A percentile compares a stretch with the other conserved stretches of the same genome.
phyloP scores from a whole-genome alignment of 2,329 filamentous ascomycete genomes.

The Tolypocladium tropicale region DNA sequence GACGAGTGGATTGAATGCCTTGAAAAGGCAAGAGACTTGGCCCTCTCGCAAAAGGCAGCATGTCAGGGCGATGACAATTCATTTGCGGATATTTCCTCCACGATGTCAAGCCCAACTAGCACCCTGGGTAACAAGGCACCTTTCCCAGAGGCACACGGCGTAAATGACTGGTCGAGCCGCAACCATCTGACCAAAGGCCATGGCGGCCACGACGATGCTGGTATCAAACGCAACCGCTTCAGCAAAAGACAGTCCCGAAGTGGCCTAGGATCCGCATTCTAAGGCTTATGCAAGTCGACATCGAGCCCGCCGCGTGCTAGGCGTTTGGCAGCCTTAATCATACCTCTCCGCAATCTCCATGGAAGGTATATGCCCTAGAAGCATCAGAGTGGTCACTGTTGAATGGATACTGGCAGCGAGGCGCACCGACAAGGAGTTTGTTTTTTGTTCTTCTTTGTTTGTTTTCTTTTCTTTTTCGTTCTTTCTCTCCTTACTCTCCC shows the following conservation, averaged over 20 bases:
- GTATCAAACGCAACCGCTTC: constrained; percentile 56
- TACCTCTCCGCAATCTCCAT: neutral
- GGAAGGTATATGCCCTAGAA: neutral
- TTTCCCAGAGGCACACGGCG: constrained; percentile 38
- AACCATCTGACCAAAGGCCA: constrained; percentile 52
- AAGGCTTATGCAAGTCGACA: neutral
- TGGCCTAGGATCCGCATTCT: constrained; percentile 84
- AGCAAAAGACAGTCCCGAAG: constrained; percentile 92
- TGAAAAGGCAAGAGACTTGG: constrained; percentile 77
- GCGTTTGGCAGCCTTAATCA: neutral
- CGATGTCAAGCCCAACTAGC: constrained; percentile 66
- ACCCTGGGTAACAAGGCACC: constrained; percentile 54
- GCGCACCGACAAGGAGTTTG: constrained; percentile 19
- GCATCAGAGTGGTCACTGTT: constrained; percentile 9
- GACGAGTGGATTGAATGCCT: constrained; percentile 90
- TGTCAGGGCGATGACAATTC: constrained; percentile 57
- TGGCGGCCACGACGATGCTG: constrained; percentile 40
- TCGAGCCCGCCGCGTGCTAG: neutral
- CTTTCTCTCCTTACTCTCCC: no score
- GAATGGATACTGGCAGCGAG: constrained; percentile 21
- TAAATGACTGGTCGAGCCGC: constrained; percentile 42
- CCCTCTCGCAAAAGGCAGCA: constrained; percentile 59
- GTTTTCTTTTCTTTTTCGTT: neutral
- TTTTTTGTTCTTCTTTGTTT: constrained; percentile 5
- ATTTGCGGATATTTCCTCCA: constrained; percentile 59